Evolutionary conservation across 805 yeast species (phyloP), one percentile per base, ranked within the genome.

Genomic region (Yamadazyma sp.): DNA sequence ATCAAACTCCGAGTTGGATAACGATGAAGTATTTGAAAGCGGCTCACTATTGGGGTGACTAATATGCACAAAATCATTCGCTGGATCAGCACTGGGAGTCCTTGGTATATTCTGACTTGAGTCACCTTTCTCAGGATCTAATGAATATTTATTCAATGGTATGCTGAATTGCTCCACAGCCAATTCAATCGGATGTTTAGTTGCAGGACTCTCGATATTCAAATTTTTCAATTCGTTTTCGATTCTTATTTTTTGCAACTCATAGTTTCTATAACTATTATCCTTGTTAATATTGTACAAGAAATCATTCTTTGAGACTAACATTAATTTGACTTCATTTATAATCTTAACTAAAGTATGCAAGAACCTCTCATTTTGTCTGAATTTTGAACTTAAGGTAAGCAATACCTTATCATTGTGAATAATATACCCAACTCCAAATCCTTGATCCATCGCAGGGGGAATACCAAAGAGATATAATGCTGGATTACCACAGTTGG

Each of bases 401-500:
- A 88, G 74, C 1, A 88, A 76, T 18, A 88, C 76, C 14, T 86
- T 78, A 51, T 86, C 85, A 27, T 70, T 76, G 56, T 89, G 87
- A 47, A 88, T 82, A 47, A 88, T 86, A 56, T 88, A 88, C 4
- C 95, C 96, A 23, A 88, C 74, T n/a, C 96, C 96, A 58, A 82
- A 87, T 3, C 97, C 97, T 52, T 86, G 89, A 31, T 87, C 82
- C 10, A 83, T 71, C 1, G 87, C 89, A 3, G 97, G 96, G 3
- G 96, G 94, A 52, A 88, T 88, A 0, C 97, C 97, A 65, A 88
- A 88, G 32, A 82, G 69, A 43, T 83, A 80, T 38, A 88, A 68
- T 1, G 95, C 83, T 5, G 95, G 95, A 55, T 88, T 88, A 24
- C 96, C 96, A 64, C 97, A 88, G 58, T 88, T 88, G 12, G 89